phyloP scores from a whole-genome alignment of 2,329 filamentous ascomycete genomes.

The Coniosporium tulheliwenetii region DNA sequence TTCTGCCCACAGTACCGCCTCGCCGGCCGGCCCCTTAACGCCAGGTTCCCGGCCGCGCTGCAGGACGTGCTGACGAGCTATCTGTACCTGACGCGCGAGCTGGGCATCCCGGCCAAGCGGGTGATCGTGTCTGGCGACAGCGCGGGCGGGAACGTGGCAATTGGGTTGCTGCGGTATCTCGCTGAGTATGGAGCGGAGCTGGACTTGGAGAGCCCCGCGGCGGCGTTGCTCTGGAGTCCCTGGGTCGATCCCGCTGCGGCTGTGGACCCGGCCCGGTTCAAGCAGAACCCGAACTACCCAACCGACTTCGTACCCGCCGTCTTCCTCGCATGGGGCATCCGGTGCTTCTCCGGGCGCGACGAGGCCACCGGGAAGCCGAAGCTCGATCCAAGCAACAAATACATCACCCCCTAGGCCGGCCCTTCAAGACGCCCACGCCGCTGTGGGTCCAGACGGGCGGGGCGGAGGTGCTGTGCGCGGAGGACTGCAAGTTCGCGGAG shows the following conservation, averaged over 20 bases:
- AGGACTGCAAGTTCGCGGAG: slow-evolving; percentile 20
- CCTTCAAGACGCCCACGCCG: slow-evolving; percentile 23
- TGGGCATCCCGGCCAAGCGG: slow-evolving; percentile 21
- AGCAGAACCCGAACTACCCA: slow-evolving; percentile 15
- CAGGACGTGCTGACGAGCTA: slow-evolving; percentile 34
- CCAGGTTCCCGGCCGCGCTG: slow-evolving; percentile 34
- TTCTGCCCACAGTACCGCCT: slow-evolving; percentile 34
- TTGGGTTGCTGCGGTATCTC: slow-evolving; percentile 32
- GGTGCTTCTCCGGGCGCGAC: slow-evolving; percentile 13
- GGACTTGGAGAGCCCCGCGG: slow-evolving; percentile 17
- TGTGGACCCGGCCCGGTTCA: slow-evolving; percentile 9
- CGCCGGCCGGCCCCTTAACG: slow-evolving; percentile 19
- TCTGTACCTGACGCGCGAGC: slow-evolving; percentile 23
- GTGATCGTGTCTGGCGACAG: slow-evolving; percentile 34
- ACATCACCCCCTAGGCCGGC: slow-evolving; percentile 20
- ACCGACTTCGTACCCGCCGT: slow-evolving; percentile 25
- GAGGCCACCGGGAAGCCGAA: slow-evolving; percentile 4
- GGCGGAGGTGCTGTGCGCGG: slow-evolving; percentile 25
- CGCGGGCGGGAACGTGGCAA: slow-evolving; percentile 31
- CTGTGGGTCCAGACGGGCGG: slow-evolving; percentile 26
- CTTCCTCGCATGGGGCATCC: slow-evolving; percentile 28
- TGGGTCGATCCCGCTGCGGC: slow-evolving; percentile 23
- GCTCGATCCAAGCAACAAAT: slow-evolving; percentile 16
- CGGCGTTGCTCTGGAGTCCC: slow-evolving; percentile 27
- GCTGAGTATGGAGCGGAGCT: slow-evolving; percentile 17